phyloP scores from a whole-genome alignment of 805 yeast genomes.

The Candida alai region DNA sequence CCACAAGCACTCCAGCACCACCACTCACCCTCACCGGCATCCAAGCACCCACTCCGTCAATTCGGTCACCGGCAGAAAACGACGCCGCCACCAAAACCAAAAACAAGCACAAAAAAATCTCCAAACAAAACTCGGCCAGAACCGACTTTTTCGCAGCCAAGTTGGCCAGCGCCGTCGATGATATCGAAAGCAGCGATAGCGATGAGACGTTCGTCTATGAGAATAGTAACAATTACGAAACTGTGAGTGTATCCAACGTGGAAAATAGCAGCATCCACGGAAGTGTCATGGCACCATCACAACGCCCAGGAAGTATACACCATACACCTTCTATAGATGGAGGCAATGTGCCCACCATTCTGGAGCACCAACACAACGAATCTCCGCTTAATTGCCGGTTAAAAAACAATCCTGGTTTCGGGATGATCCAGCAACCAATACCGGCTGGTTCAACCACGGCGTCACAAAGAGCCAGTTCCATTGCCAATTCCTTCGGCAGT shows the following conservation, averaged over 20 bases:
- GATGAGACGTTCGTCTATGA: slow-evolving; percentile 98
- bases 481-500: slow-evolving; percentile 20
- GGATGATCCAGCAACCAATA: too few relatives aligned
- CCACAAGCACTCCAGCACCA: too few relatives aligned
- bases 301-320: slow-evolving; percentile 2
- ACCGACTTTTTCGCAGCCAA: slow-evolving; percentile 95
- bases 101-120: slow-evolving; percentile 24
- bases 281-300: slow-evolving; percentile 5
- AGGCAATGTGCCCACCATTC: not conserved
- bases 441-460: not conserved
- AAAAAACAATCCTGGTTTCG: slow-evolving; percentile 3
- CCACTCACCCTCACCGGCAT: too few relatives aligned
- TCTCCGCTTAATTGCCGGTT: slow-evolving; percentile 3
- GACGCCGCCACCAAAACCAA: slow-evolving; percentile 9
- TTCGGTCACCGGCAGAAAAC: not conserved
- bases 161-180: slow-evolving; percentile 90
- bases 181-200: slow-evolving; percentile 79
- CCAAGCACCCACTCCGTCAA: not conserved
- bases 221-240: slow-evolving; percentile 30
- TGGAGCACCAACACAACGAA: slow-evolving; percentile 4
- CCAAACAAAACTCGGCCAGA: slow-evolving; percentile 60
- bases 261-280: slow-evolving; percentile 13
- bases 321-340: slow-evolving; percentile 4
- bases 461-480: slow-evolving; percentile 12
- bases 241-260: slow-evolving; percentile 7